Base-by-base conservation (phyloP, 768 basidiomycete species). In the Boletus pseudopeckii region DNA sequence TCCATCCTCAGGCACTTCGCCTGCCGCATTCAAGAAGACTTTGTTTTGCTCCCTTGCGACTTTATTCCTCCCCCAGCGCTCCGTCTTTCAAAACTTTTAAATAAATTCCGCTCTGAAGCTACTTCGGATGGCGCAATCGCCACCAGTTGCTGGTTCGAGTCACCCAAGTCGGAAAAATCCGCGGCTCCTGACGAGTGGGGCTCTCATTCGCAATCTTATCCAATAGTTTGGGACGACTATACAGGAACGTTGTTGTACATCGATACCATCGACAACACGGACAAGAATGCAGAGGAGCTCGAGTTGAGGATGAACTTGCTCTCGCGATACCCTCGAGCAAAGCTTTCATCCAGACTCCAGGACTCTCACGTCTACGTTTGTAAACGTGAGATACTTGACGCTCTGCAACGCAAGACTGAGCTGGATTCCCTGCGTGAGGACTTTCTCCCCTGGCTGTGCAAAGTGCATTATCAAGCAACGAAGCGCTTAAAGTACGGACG, bases 321-420 rank as follows among this genome's bases (percentile, higher is more conserved):
- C 28, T 80, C 82, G 61, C 92, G 92, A 48, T 86, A 90, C 65
- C 88, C 92, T 8, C 81, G 82, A 28, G 76, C 81, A 30, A 82
- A 77, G 36, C 71, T 97, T 30, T 86, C 90, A 2, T 79, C 82
- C 13, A 77, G 73, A 33, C 77, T 87, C 33, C 82, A 85, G 58
- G 94, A 97, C 63, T 90, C 94, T 1, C 94, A 97, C 69, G 88
- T 96, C 32, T 97, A 96, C 62, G 84, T 96, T 33, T 93, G 92
- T 73, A 81, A 83, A 58, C 80, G 82, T 54, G 78, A 82, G 17
- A 76, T 96, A 8, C 74, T 97, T 24, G 85, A 91, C 53, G 76
- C 83, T 13, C 74, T 94, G 26, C 78, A 81, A 11, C 79, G 82
- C 55, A 90, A 90, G 62, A 73, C 72, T 5, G 79, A 84, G 60